phyloP scores from a whole-genome alignment of 345 rosid species.

The Salix viminalis region DNA sequence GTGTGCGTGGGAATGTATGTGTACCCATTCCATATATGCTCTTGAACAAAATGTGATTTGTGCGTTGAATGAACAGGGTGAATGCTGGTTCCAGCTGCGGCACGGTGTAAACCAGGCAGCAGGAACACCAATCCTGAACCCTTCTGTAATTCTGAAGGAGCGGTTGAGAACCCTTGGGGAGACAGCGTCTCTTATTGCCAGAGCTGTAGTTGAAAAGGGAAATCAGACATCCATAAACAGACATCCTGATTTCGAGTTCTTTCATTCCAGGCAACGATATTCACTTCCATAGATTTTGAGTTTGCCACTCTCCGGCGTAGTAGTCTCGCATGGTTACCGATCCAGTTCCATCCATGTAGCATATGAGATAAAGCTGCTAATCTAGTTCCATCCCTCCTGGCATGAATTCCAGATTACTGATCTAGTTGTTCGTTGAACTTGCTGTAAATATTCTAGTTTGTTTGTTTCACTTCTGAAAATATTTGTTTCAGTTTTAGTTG shows the following conservation, averaged over 20 bases:
- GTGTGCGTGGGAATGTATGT: no score
- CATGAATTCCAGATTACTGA: not conserved
- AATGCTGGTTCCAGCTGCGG: slow-evolving; percentile 51
- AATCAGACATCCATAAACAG: slow-evolving; percentile 27
- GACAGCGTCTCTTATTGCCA: slow-evolving; percentile 50
- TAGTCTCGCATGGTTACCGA: not conserved
- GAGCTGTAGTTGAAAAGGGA: slow-evolving; percentile 44
- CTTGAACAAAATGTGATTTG: not conserved
- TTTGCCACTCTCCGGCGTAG: not conserved
- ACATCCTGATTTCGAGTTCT: slow-evolving; percentile 56
- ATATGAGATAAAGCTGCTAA: not conserved
- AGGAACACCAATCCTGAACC: slow-evolving; percentile 20
- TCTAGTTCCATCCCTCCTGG: not conserved
- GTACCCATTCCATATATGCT: not conserved
- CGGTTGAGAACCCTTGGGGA: slow-evolving; percentile 44
- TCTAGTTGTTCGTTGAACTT: not conserved
- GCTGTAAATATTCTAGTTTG: not conserved
- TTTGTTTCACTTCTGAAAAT: not conserved
- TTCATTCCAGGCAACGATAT: slow-evolving; percentile 34
- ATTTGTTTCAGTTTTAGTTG: not conserved
- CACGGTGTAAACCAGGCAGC: slow-evolving; percentile 15
- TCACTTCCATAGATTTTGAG: not conserved
- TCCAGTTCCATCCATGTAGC: no score
- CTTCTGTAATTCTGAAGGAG: slow-evolving; percentile 39
- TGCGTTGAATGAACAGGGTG: slow-evolving; percentile 32